A percentile compares a stretch with the other conserved stretches of the same genome.
Evolutionary conservation across 768 basidiomycete species (phyloP).

Genomic region (Goffeauzyma gilvescens): DNA sequence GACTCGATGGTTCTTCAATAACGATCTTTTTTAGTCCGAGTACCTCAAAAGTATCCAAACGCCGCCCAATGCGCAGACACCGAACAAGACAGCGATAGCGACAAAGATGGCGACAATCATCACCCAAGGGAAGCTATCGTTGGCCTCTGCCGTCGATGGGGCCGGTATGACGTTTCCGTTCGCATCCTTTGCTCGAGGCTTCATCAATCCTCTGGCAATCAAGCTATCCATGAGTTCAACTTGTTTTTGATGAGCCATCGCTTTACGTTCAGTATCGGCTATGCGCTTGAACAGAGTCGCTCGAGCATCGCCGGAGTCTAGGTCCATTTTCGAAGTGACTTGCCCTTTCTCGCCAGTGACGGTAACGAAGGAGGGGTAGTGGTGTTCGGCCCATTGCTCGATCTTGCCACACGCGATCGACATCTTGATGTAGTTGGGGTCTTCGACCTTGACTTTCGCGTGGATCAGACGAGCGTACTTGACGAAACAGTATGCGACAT

Average conservation of each 20-base stretch:
- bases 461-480: constrained; percentile 67
- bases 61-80: constrained; percentile 7
- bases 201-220: constrained; percentile 32
- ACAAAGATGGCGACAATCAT: constrained; percentile 13
- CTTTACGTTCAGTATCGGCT: constrained; percentile 18
- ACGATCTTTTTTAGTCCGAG: no score
- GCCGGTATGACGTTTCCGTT: constrained; percentile 10
- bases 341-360: constrained; percentile 13
- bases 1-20: no score
- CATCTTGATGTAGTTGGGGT: constrained; percentile 69
- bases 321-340: constrained; percentile 28
- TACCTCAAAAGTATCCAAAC: constrained; percentile 14
- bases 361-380: constrained; percentile 76
- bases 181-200: constrained; percentile 14
- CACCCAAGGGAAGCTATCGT: constrained; percentile 7
- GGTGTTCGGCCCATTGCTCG: constrained; percentile 80
- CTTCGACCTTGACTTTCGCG: constrained; percentile 52
- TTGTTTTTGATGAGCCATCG: constrained; percentile 11
- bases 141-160: background rate
- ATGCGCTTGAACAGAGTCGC: constrained; percentile 24
- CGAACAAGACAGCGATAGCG: constrained; percentile 13
- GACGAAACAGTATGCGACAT: constrained; percentile 74
- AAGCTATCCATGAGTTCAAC: constrained; percentile 35
- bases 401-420: constrained; percentile 78
- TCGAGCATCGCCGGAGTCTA: constrained; percentile 29